Percentiles rank a stretch among this genome's conserved stretches.
phyloP scores from a whole-genome alignment of 768 basidiomycete genomes.

The Lentinula guzmanii region DNA sequence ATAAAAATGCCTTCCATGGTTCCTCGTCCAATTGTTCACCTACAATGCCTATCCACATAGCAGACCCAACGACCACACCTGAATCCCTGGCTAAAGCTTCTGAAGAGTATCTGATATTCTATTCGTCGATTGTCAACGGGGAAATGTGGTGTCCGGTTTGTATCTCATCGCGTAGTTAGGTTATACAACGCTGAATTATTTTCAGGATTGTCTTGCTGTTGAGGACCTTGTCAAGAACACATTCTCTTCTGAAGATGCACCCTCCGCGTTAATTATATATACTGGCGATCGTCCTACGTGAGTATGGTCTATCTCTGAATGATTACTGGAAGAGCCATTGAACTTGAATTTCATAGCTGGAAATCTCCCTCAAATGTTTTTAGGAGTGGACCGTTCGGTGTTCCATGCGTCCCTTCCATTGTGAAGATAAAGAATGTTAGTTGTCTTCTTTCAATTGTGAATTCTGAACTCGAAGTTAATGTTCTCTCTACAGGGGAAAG shows the following conservation, averaged over 20 bases:
- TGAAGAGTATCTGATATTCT: constrained; percentile 64
- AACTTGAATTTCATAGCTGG: constrained; percentile 44
- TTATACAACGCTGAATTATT: not conserved
- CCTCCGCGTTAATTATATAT: constrained; percentile 57
- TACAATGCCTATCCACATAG: constrained; percentile 45
- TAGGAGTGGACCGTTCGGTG: constrained; percentile 57
- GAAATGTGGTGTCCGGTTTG: constrained; percentile 68
- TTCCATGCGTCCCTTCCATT: constrained; percentile 61
- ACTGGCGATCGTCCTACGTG: constrained; percentile 63
- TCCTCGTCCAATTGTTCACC: not conserved
- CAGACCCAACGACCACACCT: constrained; percentile 29
- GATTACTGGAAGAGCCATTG: not conserved
- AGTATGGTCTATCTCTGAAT: not conserved
- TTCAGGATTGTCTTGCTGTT: constrained; percentile 61
- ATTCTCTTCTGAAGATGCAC: constrained; percentile 39
- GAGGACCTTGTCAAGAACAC: constrained; percentile 47
- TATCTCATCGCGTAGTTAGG: constrained; percentile 9
- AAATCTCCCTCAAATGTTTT: constrained; percentile 51
- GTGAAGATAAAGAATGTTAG: constrained; percentile 54
- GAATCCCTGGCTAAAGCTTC: constrained; percentile 30
- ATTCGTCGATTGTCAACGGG: constrained; percentile 58
- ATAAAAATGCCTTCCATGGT: not conserved
- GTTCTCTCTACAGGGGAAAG: constrained; percentile 25
- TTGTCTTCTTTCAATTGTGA: constrained; percentile 9
- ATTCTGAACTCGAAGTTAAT: not conserved